Evolutionary conservation across 371 early-diverging fungal species (phyloP).

Genomic region (Gilbertella persicaria): DNA sequence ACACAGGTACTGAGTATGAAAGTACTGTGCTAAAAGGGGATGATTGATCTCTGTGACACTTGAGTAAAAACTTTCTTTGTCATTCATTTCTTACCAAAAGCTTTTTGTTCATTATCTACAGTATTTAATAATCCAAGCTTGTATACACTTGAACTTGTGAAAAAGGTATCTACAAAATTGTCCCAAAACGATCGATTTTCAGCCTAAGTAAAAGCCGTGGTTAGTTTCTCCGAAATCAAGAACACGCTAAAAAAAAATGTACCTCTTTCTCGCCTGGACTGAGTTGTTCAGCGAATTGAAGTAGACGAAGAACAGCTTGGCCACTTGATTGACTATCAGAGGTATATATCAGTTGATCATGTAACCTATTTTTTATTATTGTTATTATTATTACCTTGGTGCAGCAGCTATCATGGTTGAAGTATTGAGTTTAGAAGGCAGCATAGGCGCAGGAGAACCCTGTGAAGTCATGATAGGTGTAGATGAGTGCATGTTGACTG

Average conservation of each 20-base stretch:
- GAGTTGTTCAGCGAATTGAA: conserved; percentile 47
- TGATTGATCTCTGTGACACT: conserved; percentile 29
- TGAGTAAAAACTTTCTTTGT: not conserved
- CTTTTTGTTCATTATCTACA: conserved; percentile 19
- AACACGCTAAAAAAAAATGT: not conserved
- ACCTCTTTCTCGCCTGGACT: conserved; percentile 39
- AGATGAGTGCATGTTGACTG: conserved; percentile 10
- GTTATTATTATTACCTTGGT: conserved; percentile 6
- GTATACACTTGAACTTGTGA: conserved; percentile 25
- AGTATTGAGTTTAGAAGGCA: not conserved
- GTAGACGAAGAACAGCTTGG: conserved; percentile 42
- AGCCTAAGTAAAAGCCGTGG: conserved; percentile 14
- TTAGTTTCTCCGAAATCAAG: conserved; percentile 1
- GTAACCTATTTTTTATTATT: not conserved
- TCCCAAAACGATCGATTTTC: conserved; percentile 37
- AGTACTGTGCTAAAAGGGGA: conserved; percentile 31
- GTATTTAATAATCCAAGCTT: conserved; percentile 35
- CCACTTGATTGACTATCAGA: conserved; percentile 23
- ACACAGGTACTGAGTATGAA: conserved; percentile 44
- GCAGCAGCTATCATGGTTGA: conserved; percentile 4
- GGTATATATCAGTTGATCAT: not conserved
- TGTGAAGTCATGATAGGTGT: conserved; percentile 36
- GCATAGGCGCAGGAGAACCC: conserved; percentile 19
- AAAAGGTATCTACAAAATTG: conserved; percentile 38
- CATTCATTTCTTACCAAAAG: conserved; percentile 29